Conservation (phyloP, 306 rosid genomes). For the Vigna reflexopilosa region DNA sequence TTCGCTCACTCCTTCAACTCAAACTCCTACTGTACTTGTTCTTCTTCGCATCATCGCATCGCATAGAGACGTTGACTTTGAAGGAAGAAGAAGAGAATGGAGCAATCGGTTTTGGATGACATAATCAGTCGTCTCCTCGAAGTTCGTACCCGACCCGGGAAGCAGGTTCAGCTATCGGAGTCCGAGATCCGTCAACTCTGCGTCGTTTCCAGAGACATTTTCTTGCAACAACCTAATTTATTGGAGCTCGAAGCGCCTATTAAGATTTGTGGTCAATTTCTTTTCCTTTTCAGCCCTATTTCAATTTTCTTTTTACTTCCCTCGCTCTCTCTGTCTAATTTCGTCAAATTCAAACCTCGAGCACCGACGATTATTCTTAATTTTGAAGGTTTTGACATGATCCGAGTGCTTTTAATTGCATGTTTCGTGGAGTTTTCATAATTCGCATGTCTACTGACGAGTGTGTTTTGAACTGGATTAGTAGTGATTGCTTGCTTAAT, state of each 20-base stretch:
- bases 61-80: conserved; percentile 34
- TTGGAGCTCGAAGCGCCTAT: conserved; percentile 92
- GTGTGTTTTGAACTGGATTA: conserved; percentile 9
- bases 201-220: conserved; percentile 67
- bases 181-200: conserved; percentile 96
- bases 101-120: conserved; percentile 77
- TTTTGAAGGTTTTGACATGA: conserved; percentile 10
- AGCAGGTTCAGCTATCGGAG: conserved; percentile 93
- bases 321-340: background rate
- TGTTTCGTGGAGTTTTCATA: background rate
- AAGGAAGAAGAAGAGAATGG: conserved; percentile 56
- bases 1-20: conserved; percentile 29
- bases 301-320: background rate
- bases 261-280: conserved; percentile 79
- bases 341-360: background rate
- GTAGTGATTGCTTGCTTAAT: background rate
- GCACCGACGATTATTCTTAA: background rate
- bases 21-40: background rate
- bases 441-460: background rate
- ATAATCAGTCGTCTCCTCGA: conserved; percentile 82
- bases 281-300: background rate
- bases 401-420: background rate
- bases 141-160: conserved; percentile 85
- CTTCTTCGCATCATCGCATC: conserved; percentile 35
- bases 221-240: conserved; percentile 82